A percentile compares a stretch with the other conserved stretches of the same genome.
Evolutionary conservation across 257 asterid species (phyloP).

Genomic region (Nicotiana otophora): DNA sequence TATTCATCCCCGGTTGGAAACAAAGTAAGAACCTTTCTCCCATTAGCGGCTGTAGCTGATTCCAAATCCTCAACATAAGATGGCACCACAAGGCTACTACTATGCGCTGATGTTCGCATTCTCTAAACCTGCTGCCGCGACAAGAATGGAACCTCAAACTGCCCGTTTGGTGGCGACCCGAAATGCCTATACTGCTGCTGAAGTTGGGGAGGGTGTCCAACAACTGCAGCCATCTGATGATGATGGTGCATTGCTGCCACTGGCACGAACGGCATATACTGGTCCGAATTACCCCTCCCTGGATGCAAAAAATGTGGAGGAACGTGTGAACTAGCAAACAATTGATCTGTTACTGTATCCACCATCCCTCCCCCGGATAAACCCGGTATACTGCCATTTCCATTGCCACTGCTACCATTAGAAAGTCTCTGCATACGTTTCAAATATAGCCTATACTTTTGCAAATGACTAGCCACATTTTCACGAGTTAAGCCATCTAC

Average conservation of each 20-base stretch:
- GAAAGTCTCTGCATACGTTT: slow-evolving; percentile 42
- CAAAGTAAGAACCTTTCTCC: slow-evolving; percentile 68
- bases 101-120: slow-evolving; percentile 47
- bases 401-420: slow-evolving; percentile 22
- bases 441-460: slow-evolving; percentile 41
- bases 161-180: slow-evolving; percentile 41
- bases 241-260: slow-evolving; percentile 46
- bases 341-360: slow-evolving; percentile 53
- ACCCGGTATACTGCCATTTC: slow-evolving; percentile 9
- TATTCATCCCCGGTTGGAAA: slow-evolving; percentile 72
- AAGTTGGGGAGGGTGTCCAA: slow-evolving; percentile 29
- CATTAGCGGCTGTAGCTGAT: slow-evolving; percentile 38
- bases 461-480: slow-evolving; percentile 48
- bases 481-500: slow-evolving; percentile 50
- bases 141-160: slow-evolving; percentile 50
- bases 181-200: slow-evolving; percentile 44
- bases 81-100: slow-evolving; percentile 22
- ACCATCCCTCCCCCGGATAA: slow-evolving; percentile 16
- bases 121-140: slow-evolving; percentile 54
- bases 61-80: slow-evolving; percentile 57
- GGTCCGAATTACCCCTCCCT: slow-evolving; percentile 47
- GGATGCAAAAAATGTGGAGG: slow-evolving; percentile 72
- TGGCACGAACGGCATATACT: slow-evolving; percentile 48
- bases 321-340: slow-evolving; percentile 71
- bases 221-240: slow-evolving; percentile 48